These are phyloP conservation scores for Clausena lansium DNA, from an alignment of 345 rosid genomes.

Conservation along the genomic window DNA sequence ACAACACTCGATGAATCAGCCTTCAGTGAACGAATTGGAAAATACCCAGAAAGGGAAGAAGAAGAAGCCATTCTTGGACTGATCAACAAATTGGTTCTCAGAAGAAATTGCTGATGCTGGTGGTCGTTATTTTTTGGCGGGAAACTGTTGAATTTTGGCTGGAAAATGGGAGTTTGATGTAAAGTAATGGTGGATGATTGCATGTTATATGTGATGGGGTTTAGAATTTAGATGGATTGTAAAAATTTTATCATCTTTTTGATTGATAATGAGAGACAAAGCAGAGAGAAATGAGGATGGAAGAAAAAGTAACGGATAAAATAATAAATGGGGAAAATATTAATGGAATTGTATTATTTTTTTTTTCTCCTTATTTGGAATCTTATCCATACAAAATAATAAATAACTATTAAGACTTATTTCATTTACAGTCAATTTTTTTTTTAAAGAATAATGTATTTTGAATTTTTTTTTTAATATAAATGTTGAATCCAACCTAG, in stretches of 20 bases:
- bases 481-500: no score
- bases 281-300: background rate
- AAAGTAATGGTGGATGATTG: constrained; percentile 24
- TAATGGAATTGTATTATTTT: background rate
- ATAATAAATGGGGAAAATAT: background rate
- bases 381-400: no score
- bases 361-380: no score
- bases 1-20: constrained; percentile 16
- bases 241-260: background rate
- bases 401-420: no score
- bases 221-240: no score
- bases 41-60: constrained; percentile 47
- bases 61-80: constrained; percentile 54
- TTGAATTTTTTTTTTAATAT: no score
- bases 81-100: background rate
- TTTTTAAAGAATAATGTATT: no score
- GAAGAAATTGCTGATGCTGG: background rate
- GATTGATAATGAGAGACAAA: no score
- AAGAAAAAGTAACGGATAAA: background rate
- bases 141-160: constrained; percentile 23
- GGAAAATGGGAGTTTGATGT: constrained; percentile 28
- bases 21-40: constrained; percentile 39
- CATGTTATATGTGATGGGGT: constrained; percentile 25
- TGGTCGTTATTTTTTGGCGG: constrained; percentile 24
- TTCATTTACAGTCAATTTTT: no score